Percentiles rank a stretch among this genome's conserved stretches.
Evolutionary conservation across 768 basidiomycete species (phyloP).

Genomic region (Hypholoma fasciculare): DNA sequence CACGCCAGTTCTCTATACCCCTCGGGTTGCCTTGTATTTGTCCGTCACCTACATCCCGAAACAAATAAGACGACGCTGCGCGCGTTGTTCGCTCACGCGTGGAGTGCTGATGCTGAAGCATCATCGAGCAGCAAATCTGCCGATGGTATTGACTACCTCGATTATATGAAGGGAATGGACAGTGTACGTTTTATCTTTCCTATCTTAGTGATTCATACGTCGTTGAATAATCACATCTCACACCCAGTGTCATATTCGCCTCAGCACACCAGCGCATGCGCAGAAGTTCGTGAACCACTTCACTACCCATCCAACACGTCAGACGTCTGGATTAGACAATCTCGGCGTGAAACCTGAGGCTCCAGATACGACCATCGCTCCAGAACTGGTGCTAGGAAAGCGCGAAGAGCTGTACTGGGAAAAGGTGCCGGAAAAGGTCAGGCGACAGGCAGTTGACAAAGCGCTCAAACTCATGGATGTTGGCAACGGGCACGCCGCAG

Average conservation of each 20-base stretch:
- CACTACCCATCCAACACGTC: conserved; percentile 30
- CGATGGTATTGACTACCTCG: conserved; percentile 70
- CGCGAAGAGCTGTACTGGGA: conserved; percentile 78
- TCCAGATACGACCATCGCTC: conserved; percentile 28
- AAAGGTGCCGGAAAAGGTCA: conserved; percentile 74
- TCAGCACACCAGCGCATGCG: conserved; percentile 53
- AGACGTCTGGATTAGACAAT: conserved; percentile 58
- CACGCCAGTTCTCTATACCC: conserved; percentile 50
- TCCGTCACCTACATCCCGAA: conserved; percentile 66
- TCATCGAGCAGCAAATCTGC: background rate
- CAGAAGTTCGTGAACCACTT: conserved; percentile 47
- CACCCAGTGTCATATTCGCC: conserved; percentile 70
- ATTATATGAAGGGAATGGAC: conserved; percentile 78
- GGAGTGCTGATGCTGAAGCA: conserved; percentile 17
- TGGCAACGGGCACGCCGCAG: background rate
- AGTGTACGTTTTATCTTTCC: conserved; percentile 43
- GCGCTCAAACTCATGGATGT: conserved; percentile 23
- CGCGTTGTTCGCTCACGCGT: conserved; percentile 49
- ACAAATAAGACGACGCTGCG: conserved; percentile 84
- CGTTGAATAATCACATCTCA: background rate
- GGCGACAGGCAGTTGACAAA: conserved; percentile 58
- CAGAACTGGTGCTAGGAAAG: conserved; percentile 63
- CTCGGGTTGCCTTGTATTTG: conserved; percentile 65
- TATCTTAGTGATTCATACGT: background rate
- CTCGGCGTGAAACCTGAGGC: conserved; percentile 30